These are phyloP conservation scores for Erodium texanum DNA, from an alignment of 441 rosid species.

Conservation along the genomic window DNA sequence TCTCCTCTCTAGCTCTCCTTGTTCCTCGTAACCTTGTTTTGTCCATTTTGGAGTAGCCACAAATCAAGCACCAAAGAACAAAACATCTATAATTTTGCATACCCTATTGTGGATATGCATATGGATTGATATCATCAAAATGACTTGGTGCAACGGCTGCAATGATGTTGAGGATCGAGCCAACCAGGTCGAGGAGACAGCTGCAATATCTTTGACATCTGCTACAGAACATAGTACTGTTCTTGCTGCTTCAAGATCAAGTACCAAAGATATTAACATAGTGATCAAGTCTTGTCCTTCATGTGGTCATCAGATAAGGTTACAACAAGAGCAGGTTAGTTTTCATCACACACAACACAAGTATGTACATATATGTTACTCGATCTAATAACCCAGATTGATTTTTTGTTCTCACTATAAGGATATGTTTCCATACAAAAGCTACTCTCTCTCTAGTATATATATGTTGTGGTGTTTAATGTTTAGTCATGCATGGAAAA, in stretches of 20 bases:
- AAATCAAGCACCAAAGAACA: constrained; percentile 8
- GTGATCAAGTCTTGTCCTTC: constrained; percentile 66
- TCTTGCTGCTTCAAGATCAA: constrained; percentile 14
- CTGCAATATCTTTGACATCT: constrained; percentile 39
- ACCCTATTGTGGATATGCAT: not conserved
- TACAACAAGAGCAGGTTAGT: constrained; percentile 52
- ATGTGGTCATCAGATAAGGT: constrained; percentile 56
- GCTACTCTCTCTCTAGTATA: no score
- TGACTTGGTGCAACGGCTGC: constrained; percentile 90
- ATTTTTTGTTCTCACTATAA: no score
- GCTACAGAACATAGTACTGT: no score
- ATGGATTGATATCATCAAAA: constrained; percentile 20
- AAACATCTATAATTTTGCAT: constrained; percentile 18
- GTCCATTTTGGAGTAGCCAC: constrained; percentile 30
- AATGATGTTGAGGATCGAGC: constrained; percentile 39
- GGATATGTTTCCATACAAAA: no score
- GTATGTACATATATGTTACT: no score
- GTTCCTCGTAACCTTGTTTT: constrained; percentile 10
- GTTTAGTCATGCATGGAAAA: no score
- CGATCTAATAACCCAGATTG: no score
- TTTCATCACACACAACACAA: no score
- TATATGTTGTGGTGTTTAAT: no score
- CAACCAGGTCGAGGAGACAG: constrained; percentile 14
- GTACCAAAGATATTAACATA: constrained; percentile 26
- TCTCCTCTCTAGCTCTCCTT: constrained; percentile 17